Conservation (phyloP, 1,139 yeast species). For the Pichia inconspicua region DNA sequence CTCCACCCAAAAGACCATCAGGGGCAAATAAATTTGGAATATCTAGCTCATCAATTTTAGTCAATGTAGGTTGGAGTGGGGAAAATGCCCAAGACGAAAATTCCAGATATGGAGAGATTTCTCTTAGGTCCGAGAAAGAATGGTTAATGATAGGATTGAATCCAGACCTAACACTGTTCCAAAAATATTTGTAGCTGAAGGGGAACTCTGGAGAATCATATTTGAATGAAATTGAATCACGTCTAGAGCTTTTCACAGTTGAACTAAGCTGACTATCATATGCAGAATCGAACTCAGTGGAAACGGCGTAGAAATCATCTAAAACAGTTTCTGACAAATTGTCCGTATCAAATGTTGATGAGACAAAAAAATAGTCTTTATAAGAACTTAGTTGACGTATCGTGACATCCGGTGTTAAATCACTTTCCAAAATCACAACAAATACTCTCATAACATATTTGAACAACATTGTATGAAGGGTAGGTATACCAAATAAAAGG, state of each 20-base stretch:
- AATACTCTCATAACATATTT: slow-evolving; percentile 35
- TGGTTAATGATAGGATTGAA: slow-evolving; percentile 51
- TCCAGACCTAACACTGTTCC: slow-evolving; percentile 44
- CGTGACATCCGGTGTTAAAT: slow-evolving; percentile 6
- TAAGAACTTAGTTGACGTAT: neutral
- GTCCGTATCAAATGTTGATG: neutral
- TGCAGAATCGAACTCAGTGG: neutral
- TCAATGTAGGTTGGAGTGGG: slow-evolving; percentile 40
- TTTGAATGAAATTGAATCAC: slow-evolving; percentile 18
- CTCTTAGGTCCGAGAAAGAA: slow-evolving; percentile 25
- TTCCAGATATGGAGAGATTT: slow-evolving; percentile 28
- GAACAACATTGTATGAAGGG: slow-evolving; percentile 35
- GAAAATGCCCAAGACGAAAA: slow-evolving; percentile 68
- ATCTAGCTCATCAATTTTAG: slow-evolving; percentile 6
- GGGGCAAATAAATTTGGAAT: neutral
- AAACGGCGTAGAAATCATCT: neutral
- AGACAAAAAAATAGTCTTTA: neutral
- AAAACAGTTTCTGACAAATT: neutral
- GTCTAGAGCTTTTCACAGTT: neutral
- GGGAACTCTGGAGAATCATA: slow-evolving; percentile 24
- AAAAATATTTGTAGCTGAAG: slow-evolving; percentile 32
- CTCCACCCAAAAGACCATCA: neutral
- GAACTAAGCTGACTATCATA: neutral
- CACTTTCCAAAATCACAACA: slow-evolving; percentile 30
- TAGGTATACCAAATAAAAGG: slow-evolving; percentile 32